Conservation (phyloP, 1,139 yeast genomes). For the Tardiomyces digboiensis region DNA sequence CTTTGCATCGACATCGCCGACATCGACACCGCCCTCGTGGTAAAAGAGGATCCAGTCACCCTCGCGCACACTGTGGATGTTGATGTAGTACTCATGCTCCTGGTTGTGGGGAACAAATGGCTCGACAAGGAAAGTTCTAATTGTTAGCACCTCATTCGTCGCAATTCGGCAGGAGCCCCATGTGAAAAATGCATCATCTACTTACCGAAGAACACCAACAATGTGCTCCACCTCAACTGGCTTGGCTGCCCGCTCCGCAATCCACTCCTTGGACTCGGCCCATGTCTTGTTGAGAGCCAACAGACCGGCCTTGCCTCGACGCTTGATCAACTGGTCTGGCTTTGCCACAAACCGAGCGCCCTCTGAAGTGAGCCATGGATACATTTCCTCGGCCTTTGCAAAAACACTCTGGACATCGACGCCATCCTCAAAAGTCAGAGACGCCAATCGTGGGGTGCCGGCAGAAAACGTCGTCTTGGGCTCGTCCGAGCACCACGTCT, state of each 20-base stretch:
- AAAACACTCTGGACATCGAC: constrained; percentile 25
- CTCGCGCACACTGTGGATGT: constrained; percentile 38
- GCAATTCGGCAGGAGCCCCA: too few relatives aligned
- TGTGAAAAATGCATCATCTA: too few relatives aligned
- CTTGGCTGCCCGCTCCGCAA: constrained; percentile 33
- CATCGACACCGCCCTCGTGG: constrained; percentile 41
- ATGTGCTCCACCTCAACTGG: constrained; percentile 33
- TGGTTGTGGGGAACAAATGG: constrained; percentile 40
- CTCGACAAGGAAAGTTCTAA: constrained; percentile 36
- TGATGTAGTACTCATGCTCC: constrained; percentile 37
- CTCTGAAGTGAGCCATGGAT: constrained; percentile 32
- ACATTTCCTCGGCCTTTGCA: constrained; percentile 28
- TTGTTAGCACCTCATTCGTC: too few relatives aligned
- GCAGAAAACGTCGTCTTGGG: constrained; percentile 28
- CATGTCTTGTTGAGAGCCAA: constrained; percentile 36
- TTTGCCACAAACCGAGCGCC: constrained; percentile 36
- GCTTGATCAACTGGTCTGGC: constrained; percentile 39
- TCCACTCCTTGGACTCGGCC: constrained; percentile 35
- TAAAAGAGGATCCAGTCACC: constrained; percentile 40
- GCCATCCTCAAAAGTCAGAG: constrained; percentile 26
- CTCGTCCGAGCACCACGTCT: constrained; percentile 24
- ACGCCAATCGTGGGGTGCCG: constrained; percentile 33
- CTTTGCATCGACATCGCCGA: constrained; percentile 39
- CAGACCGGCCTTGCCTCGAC: constrained; percentile 37
- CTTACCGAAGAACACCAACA: constrained; percentile 30